phyloP scores from a whole-genome alignment of 1,139 yeast species.

The Kodamaea fungicola region DNA sequence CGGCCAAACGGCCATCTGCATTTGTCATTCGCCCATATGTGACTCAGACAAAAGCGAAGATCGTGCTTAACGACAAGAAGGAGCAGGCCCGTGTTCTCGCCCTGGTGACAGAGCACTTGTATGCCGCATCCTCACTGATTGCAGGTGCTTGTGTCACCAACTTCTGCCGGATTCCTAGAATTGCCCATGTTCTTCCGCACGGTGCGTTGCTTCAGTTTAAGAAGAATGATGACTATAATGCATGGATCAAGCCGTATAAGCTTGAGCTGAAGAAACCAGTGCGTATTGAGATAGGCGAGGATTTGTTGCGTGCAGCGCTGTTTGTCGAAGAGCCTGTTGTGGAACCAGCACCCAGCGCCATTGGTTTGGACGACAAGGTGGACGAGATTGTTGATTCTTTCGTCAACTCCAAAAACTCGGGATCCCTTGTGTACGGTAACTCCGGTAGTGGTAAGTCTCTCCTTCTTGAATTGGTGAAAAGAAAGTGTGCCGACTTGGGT shows the following conservation, averaged over 20 bases:
- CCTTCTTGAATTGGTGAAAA: constrained; percentile 42
- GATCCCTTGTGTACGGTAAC: constrained; percentile 64
- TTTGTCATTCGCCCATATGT: constrained; percentile 55
- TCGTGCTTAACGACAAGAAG: constrained; percentile 28
- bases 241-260: constrained; percentile 43
- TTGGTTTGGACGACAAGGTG: constrained; percentile 56
- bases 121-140: constrained; percentile 10
- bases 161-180: constrained; percentile 46
- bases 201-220: constrained; percentile 65
- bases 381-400: constrained; percentile 43
- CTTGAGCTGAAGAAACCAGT: constrained; percentile 24
- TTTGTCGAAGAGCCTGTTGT: constrained; percentile 27
- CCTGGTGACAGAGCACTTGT: constrained; percentile 18
- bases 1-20: constrained; percentile 38
- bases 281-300: constrained; percentile 51
- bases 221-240: constrained; percentile 35
- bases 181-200: constrained; percentile 45
- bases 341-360: constrained; percentile 26
- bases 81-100: constrained; percentile 22
- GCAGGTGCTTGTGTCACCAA: constrained; percentile 43
- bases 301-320: constrained; percentile 49
- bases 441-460: constrained; percentile 81
- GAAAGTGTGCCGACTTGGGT: constrained; percentile 35
- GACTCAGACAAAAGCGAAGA: constrained; percentile 36
- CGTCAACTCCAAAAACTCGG: constrained; percentile 44